Percentiles rank a stretch among this genome's conserved stretches.
Conservation (phyloP, 1,139 yeast species). For the Lodderomyces orthopsilosis region DNA sequence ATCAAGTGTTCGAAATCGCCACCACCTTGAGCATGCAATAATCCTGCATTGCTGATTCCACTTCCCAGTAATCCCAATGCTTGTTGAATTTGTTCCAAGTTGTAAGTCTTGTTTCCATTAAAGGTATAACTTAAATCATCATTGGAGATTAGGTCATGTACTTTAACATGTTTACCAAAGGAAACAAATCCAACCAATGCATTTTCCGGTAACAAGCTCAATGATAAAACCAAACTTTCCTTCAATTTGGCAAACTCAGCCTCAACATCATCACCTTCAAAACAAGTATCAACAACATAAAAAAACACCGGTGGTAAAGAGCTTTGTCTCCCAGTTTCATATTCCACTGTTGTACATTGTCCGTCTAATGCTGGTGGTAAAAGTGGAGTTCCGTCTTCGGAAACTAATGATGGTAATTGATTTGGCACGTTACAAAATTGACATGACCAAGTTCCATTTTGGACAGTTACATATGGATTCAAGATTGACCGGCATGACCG, state of each 20-base stretch:
- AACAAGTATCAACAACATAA: constrained; percentile 67
- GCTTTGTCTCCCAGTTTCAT: constrained; percentile 45
- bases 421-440: constrained; percentile 59
- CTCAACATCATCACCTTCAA: constrained; percentile 41
- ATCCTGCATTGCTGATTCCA: constrained; percentile 26
- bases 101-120: constrained; percentile 59
- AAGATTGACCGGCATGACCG: constrained; percentile 59
- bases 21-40: constrained; percentile 5
- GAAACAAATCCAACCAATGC: constrained; percentile 58
- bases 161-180: constrained; percentile 62
- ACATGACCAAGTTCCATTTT: constrained; percentile 57
- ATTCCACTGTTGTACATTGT: constrained; percentile 57
- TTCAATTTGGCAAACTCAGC: constrained; percentile 48
- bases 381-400: constrained; percentile 15
- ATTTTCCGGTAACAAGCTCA: constrained; percentile 59
- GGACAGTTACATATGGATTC: constrained; percentile 50
- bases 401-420: constrained; percentile 27
- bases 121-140: constrained; percentile 37
- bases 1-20: constrained; percentile 17
- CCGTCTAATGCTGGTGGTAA: constrained; percentile 38
- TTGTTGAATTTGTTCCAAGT: constrained; percentile 49
- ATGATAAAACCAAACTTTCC: constrained; percentile 51
- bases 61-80: constrained; percentile 51
- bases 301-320: constrained; percentile 53
- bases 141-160: constrained; percentile 52